A percentile compares a stretch with the other conserved stretches of the same genome.
Conservation (phyloP, 1,284 basidiomycete genomes). For the Rhodotorula sp. region DNA sequence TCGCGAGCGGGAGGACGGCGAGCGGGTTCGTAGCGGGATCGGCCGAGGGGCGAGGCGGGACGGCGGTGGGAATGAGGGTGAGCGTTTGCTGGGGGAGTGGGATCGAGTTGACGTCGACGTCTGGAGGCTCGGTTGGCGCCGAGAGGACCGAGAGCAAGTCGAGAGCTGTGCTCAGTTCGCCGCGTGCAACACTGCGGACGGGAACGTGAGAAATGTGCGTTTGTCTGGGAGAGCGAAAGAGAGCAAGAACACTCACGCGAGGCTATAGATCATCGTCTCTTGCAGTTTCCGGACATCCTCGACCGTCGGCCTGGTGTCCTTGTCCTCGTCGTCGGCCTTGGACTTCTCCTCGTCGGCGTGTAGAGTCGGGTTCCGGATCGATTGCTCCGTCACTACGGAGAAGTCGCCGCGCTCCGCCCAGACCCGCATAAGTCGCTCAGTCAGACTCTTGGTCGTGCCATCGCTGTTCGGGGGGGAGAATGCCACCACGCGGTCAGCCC, state of each 20-base stretch:
- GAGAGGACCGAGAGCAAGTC: conserved; percentile 39
- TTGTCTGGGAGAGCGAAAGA: not conserved
- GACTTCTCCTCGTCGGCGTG: not conserved
- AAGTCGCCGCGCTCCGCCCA: conserved; percentile 45
- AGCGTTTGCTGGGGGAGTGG: conserved; percentile 37
- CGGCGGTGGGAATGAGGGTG: conserved; percentile 16
- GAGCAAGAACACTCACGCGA: conserved; percentile 16
- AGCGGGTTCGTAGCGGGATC: conserved; percentile 19
- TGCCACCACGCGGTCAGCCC: not conserved
- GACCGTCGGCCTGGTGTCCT: conserved; percentile 12
- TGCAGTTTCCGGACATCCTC: conserved; percentile 29
- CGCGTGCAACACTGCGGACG: conserved; percentile 24
- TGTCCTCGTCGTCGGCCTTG: conserved; percentile 8
- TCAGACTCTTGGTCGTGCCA: conserved; percentile 25
- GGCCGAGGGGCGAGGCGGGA: conserved; percentile 5
- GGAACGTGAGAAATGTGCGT: not conserved
- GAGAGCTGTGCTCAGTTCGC: conserved; percentile 35
- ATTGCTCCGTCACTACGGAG: conserved; percentile 29
- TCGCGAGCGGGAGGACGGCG: conserved; percentile 27
- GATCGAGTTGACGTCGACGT: conserved; percentile 31
- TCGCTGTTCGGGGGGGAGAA: conserved; percentile 1
- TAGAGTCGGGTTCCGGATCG: conserved; percentile 5
- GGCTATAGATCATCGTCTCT: conserved; percentile 25
- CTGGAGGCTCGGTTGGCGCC: conserved; percentile 32
- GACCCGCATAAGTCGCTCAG: conserved; percentile 35